Conservation (phyloP, 768 basidiomycete genomes). For the Cystofilobasidium capitatum region DNA sequence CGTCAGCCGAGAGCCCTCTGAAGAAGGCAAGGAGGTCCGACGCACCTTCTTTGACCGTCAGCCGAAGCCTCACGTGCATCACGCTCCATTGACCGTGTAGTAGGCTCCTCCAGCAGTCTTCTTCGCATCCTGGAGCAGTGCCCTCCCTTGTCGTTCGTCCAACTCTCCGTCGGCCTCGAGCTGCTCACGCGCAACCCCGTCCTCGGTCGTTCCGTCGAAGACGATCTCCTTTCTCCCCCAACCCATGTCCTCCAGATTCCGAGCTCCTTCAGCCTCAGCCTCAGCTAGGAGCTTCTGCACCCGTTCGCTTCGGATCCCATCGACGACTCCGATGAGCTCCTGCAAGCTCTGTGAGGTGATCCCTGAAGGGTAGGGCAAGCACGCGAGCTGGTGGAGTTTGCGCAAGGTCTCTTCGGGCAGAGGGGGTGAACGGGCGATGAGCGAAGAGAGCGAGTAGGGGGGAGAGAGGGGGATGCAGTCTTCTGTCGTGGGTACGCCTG, state of each 20-base stretch:
- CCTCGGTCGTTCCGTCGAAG: not conserved
- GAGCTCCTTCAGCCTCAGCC: not conserved
- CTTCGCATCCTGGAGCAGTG: not conserved
- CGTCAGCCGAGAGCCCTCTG: too few relatives aligned
- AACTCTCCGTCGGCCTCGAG: not conserved
- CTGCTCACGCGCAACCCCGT: not conserved
- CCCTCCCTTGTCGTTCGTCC: not conserved
- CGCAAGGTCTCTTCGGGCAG: not conserved
- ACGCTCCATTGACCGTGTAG: not conserved
- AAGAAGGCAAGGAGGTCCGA: too few relatives aligned
- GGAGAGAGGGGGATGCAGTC: not conserved
- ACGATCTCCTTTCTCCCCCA: conserved; percentile 2
- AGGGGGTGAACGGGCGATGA: not conserved
- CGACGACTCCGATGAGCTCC: not conserved
- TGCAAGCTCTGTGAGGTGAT: not conserved
- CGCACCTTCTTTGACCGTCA: too few relatives aligned
- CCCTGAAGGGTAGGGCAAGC: not conserved
- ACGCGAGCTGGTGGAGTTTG: conserved; percentile 6
- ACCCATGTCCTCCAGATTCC: not conserved
- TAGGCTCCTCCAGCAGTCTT: not conserved
- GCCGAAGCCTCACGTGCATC: too few relatives aligned
- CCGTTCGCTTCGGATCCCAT: not conserved
- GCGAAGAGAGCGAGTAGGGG: not conserved
- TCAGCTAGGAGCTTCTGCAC: not conserved
- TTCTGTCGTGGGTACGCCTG: not conserved